phyloP scores from a whole-genome alignment of 2,329 filamentous ascomycete genomes.

The Acephala macrosclerotiorum region DNA sequence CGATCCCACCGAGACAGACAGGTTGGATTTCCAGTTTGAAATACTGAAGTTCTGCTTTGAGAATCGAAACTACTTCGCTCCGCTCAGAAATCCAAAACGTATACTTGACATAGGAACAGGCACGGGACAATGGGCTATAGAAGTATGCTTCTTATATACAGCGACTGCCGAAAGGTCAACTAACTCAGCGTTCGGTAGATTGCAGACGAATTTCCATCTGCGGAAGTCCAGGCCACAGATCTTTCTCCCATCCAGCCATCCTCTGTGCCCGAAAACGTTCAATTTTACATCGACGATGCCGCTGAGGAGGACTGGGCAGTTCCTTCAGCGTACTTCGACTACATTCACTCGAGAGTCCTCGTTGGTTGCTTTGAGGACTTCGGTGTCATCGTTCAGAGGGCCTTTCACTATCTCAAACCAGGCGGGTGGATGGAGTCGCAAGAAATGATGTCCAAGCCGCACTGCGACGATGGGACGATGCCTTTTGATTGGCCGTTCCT shows the following conservation, averaged over 20 bases:
- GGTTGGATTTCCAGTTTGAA: slow-evolving; percentile 57
- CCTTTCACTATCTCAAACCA: slow-evolving; percentile 47
- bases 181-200: slow-evolving; percentile 43
- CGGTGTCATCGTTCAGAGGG: slow-evolving; percentile 31
- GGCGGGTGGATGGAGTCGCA: slow-evolving; percentile 57
- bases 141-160: slow-evolving; percentile 9
- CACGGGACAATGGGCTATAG: slow-evolving; percentile 69
- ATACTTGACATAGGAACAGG: slow-evolving; percentile 54
- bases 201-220: slow-evolving; percentile 65
- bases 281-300: slow-evolving; percentile 65
- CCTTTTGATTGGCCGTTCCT: slow-evolving; percentile 35
- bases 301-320: slow-evolving; percentile 53
- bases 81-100: slow-evolving; percentile 47
- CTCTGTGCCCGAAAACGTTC: slow-evolving; percentile 74
- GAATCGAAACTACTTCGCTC: slow-evolving; percentile 51
- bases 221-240: slow-evolving; percentile 68
- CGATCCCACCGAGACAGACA: slow-evolving; percentile 56
- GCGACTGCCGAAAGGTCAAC: too few relatives aligned
- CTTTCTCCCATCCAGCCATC: slow-evolving; percentile 72
- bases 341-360: slow-evolving; percentile 59
- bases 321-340: slow-evolving; percentile 59
- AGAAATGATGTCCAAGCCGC: slow-evolving; percentile 50
- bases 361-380: slow-evolving; percentile 38
- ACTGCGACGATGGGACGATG: slow-evolving; percentile 52
- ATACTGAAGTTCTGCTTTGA: slow-evolving; percentile 48